phyloP scores from a whole-genome alignment of 192 early-diverging fungal species.

The Phlyctochytrium arcticum region DNA sequence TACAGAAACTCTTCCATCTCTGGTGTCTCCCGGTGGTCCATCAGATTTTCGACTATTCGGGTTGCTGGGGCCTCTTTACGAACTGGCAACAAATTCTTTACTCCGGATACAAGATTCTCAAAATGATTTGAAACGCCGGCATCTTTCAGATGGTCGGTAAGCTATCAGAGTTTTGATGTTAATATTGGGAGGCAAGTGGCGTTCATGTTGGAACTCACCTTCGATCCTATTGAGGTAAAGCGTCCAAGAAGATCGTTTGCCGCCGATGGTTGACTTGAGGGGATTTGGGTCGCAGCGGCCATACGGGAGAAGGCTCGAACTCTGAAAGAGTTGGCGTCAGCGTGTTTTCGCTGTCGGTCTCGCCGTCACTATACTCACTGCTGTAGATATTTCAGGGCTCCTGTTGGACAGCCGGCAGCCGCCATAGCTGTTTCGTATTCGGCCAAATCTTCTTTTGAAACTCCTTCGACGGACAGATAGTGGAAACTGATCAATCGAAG shows the following conservation, averaged over 20 bases:
- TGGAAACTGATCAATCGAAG: conserved; percentile 86
- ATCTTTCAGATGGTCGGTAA: conserved; percentile 42
- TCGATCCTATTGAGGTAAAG: conserved; percentile 44
- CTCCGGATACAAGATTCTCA: conserved; percentile 67
- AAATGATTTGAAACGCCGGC: conserved; percentile 44
- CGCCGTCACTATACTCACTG: conserved; percentile 41
- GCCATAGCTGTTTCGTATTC: conserved; percentile 78
- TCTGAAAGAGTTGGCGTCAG: conserved; percentile 11
- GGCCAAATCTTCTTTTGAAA: conserved; percentile 77
- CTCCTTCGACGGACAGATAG: conserved; percentile 66
- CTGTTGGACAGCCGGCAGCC: conserved; percentile 70
- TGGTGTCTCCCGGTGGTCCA: conserved; percentile 60
- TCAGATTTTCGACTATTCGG: conserved; percentile 76
- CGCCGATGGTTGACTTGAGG: conserved; percentile 11
- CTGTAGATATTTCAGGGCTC: conserved; percentile 78
- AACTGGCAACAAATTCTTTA: conserved; percentile 91
- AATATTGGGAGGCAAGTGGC: neutral
- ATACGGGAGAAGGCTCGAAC: conserved; percentile 45
- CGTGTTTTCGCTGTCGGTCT: neutral
- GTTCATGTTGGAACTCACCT: conserved; percentile 26
- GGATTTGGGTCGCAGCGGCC: conserved; percentile 27
- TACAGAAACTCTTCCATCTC: conserved; percentile 78
- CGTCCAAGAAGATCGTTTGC: conserved; percentile 42
- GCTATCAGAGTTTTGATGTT: neutral
- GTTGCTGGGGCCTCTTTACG: conserved; percentile 86